Conservation (phyloP, 2,329 filamentous ascomycete genomes). For the Hyphodiscus sp. region DNA sequence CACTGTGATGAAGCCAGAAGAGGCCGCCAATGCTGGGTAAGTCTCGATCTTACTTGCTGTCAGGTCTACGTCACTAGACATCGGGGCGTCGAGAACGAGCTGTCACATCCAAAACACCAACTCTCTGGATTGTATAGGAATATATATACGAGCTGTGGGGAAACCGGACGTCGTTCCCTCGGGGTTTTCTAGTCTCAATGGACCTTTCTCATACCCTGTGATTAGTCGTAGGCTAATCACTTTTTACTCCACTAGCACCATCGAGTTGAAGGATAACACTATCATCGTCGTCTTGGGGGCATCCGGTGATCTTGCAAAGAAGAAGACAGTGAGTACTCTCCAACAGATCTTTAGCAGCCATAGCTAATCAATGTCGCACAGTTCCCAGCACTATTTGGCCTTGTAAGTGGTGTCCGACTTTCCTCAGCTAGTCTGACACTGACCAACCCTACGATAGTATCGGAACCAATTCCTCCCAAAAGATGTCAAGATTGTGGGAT, state of each 20-base stretch:
- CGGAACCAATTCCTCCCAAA: constrained; percentile 98
- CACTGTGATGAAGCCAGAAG: constrained; percentile 43
- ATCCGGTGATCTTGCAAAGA: constrained; percentile 96
- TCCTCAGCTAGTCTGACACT: constrained; percentile 4
- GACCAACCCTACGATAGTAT: constrained; percentile 52
- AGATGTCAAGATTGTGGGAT: constrained; percentile 94
- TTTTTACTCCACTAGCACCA: constrained; percentile 48
- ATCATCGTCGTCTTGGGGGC: constrained; percentile 94
- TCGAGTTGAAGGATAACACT: constrained; percentile 98
- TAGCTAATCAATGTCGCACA: constrained; percentile 36
- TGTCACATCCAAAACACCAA: constrained; percentile 8
- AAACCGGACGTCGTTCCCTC: background rate
- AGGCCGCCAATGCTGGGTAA: constrained; percentile 45
- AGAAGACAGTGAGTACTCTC: constrained; percentile 75
- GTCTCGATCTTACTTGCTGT: constrained; percentile 27
- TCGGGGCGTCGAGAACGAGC: constrained; percentile 5
- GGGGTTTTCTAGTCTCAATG: constrained; percentile 17
- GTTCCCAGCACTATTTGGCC: constrained; percentile 95
- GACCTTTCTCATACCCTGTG: constrained; percentile 16
- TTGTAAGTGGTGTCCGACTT: constrained; percentile 57
- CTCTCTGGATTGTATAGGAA: background rate
- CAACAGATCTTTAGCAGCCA: background rate
- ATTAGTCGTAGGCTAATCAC: constrained; percentile 32
- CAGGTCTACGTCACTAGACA: constrained; percentile 23
- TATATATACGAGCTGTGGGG: constrained; percentile 9